Evolutionary conservation across 108 stramenopile genomes (phyloP).

Genomic region (Cyclostephanos invisitatus): DNA sequence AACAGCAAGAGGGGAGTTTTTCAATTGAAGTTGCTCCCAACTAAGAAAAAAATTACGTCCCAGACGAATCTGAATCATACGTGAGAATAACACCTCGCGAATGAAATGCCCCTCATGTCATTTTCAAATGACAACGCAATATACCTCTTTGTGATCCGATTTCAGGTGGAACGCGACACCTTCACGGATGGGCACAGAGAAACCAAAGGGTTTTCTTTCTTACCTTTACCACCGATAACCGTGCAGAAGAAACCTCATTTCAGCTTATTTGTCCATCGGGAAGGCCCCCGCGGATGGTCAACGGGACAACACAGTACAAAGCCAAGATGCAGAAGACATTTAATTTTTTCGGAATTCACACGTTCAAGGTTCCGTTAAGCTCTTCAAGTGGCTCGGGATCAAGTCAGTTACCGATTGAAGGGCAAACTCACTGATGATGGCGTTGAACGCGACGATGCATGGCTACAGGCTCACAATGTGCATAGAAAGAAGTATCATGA

Average conservation of each 20-base stretch:
- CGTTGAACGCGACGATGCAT: conserved; percentile 26
- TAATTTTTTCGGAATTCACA: background rate
- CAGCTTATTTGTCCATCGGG: background rate
- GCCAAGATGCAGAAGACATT: background rate
- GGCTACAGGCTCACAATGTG: conserved; percentile 33
- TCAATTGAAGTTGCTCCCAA: background rate
- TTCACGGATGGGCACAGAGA: background rate
- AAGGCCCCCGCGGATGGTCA: background rate
- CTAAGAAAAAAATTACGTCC: background rate
- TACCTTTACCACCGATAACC: conserved; percentile 2
- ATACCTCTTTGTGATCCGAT: background rate
- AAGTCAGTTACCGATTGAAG: background rate
- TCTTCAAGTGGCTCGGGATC: background rate
- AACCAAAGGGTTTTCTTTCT: conserved; percentile 7
- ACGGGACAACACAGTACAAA: background rate
- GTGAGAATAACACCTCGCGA: too few species aligned
- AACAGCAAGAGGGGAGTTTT: background rate
- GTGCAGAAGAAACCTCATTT: conserved; percentile 8
- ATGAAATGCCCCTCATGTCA: too few species aligned
- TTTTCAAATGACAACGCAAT: too few species aligned
- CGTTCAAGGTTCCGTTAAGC: background rate
- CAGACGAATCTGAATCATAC: background rate
- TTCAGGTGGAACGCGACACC: background rate
- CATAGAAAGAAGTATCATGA: conserved; percentile 28
- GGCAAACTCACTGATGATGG: too few species aligned